These are phyloP conservation scores for Galeopsis tetrahit DNA, from an alignment of 257 asterid species.

Conservation along the genomic window DNA sequence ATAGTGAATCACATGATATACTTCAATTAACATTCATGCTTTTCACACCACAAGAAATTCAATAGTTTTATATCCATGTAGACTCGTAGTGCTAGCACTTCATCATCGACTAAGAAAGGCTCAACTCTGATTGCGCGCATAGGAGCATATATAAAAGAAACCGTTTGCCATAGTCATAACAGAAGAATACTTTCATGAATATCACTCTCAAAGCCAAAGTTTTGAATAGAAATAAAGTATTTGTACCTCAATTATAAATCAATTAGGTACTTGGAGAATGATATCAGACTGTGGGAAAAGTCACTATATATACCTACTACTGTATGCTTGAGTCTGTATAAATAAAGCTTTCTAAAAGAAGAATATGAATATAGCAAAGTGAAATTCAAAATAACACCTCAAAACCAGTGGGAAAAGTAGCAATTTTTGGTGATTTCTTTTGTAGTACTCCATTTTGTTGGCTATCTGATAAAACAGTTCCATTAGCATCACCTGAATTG, in stretches of 20 bases:
- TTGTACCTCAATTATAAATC: conserved; percentile 10
- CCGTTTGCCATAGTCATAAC: conserved; percentile 3
- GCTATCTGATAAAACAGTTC: conserved; percentile 58
- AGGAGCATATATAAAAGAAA: background rate
- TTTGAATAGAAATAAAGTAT: conserved; percentile 9
- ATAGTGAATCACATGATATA: background rate
- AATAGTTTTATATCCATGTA: conserved; percentile 2
- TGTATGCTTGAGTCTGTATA: conserved; percentile 21
- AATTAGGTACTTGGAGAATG: conserved; percentile 6
- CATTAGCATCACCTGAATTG: conserved; percentile 55
- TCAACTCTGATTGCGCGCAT: conserved; percentile 20
- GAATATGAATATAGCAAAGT: conserved; percentile 12
- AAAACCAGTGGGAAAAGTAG: conserved; percentile 68
- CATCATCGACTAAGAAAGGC: conserved; percentile 10
- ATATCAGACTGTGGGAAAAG: conserved; percentile 10
- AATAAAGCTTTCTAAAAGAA: conserved; percentile 26
- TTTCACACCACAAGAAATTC: conserved; percentile 13
- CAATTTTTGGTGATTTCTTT: conserved; percentile 44
- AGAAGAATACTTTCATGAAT: conserved; percentile 12
- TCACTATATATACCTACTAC: conserved; percentile 22
- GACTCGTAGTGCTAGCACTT: background rate
- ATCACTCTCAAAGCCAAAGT: conserved; percentile 18
- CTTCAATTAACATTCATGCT: conserved; percentile 14
- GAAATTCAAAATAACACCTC: conserved; percentile 50
- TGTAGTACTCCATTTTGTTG: conserved; percentile 43